Evolutionary conservation across 2,329 filamentous ascomycete species (phyloP).

Genomic region (Neofusicoccum sp.): DNA sequence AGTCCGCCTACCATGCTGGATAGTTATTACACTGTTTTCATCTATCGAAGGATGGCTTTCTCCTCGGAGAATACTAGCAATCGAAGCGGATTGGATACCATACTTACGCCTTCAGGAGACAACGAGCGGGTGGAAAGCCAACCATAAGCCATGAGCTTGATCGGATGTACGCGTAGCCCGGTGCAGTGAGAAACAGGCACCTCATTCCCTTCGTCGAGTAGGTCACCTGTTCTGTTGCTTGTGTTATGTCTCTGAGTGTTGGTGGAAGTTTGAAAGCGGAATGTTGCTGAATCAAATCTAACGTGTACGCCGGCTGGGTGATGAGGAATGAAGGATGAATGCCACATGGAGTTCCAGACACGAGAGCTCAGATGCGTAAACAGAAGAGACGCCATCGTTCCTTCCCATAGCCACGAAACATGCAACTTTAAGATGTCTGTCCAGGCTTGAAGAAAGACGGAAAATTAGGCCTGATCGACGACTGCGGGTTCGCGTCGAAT

Average conservation of each 20-base stretch:
- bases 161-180: neutral
- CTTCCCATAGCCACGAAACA: no score
- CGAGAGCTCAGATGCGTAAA: neutral
- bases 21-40: no score
- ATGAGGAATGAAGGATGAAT: constrained; percentile 3
- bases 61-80: no score
- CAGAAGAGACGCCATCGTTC: neutral
- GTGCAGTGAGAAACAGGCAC: neutral
- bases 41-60: no score
- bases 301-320: neutral
- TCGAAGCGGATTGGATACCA: neutral
- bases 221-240: neutral
- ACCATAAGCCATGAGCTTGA: neutral
- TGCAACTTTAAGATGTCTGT: neutral
- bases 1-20: no score
- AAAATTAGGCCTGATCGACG: neutral
- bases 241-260: neutral
- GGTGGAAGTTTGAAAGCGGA: neutral
- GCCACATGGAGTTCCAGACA: constrained; percentile 6
- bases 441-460: neutral
- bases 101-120: neutral
- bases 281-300: neutral
- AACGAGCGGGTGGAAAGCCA: neutral
- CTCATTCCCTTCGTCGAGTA: neutral
- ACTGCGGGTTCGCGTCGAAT: neutral